These are phyloP conservation scores for Sphaerulina vaccinii DNA, from an alignment of 2,329 filamentous ascomycete genomes.

Conservation along the genomic window DNA sequence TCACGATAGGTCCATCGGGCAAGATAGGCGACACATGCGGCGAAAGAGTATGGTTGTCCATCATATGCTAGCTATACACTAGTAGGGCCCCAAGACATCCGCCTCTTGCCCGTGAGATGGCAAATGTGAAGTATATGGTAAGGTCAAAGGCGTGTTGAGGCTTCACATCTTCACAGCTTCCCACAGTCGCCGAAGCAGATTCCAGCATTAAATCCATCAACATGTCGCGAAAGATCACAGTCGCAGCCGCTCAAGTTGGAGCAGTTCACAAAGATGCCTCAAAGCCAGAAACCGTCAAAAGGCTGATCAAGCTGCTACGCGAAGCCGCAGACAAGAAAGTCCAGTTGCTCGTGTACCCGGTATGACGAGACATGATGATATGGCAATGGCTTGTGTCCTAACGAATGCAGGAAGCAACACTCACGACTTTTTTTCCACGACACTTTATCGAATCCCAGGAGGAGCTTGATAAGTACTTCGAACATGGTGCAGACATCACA, in stretches of 20 bases:
- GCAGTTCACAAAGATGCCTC: slow-evolving; percentile 46
- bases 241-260: slow-evolving; percentile 58
- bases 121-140: neutral
- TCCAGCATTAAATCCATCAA: neutral
- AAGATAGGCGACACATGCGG: slow-evolving; percentile 22
- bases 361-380: too few species aligned
- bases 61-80: neutral
- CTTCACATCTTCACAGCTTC: neutral
- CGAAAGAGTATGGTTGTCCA: slow-evolving; percentile 5
- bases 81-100: neutral
- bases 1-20: slow-evolving; percentile 20
- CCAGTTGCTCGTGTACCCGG: slow-evolving; percentile 55
- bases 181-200: too few species aligned
- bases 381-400: too few species aligned
- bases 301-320: slow-evolving; percentile 52
- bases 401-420: too few species aligned
- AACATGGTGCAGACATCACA: slow-evolving; percentile 46
- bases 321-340: slow-evolving; percentile 47
- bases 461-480: slow-evolving; percentile 53
- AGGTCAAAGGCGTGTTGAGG: neutral
- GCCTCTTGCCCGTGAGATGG: neutral
- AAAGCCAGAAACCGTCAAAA: slow-evolving; percentile 45
- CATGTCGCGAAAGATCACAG: slow-evolving; percentile 45
- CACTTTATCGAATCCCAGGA: slow-evolving; percentile 41
- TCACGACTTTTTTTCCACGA: slow-evolving; percentile 59